phyloP scores from a whole-genome alignment of 1,139 yeast genomes.

The Spencermartinsiella ligniputridi region DNA sequence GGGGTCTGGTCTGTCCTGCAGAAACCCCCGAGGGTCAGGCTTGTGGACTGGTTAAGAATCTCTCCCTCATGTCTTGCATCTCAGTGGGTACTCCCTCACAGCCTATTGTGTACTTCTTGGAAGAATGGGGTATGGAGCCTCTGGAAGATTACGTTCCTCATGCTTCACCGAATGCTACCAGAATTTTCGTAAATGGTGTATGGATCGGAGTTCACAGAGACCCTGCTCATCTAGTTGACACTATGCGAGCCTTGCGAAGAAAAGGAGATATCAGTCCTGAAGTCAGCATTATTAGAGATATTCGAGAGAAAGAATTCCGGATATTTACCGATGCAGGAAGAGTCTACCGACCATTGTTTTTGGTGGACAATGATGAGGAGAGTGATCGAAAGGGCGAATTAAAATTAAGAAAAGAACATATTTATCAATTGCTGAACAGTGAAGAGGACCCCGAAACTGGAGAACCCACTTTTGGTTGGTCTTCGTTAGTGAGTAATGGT shows the following conservation, averaged over 20 bases:
- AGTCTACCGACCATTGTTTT: constrained; percentile 89
- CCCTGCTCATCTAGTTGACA: constrained; percentile 84
- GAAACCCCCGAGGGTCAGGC: constrained; percentile 99
- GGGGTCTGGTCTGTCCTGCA: constrained; percentile 99
- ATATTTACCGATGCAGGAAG: constrained; percentile 99
- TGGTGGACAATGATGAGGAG: constrained; percentile 76
- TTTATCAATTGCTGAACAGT: constrained; percentile 56
- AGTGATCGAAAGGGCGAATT: constrained; percentile 75
- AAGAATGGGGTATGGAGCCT: constrained; percentile 99
- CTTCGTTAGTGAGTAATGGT: constrained; percentile 77
- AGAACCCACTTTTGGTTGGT: constrained; percentile 66
- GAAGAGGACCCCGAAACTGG: constrained; percentile 48
- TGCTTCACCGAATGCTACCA: constrained; percentile 84
- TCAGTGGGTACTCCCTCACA: constrained; percentile 98
- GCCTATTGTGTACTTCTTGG: constrained; percentile 86
- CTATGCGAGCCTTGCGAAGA: constrained; percentile 89
- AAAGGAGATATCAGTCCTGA: constrained; percentile 95
- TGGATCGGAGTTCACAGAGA: constrained; percentile 99
- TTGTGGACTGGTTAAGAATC: constrained; percentile 95
- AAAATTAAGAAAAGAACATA: constrained; percentile 78
- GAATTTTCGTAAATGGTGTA: constrained; percentile 96
- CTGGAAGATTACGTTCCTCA: constrained; percentile 94
- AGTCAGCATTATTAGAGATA: constrained; percentile 94
- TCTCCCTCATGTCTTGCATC: constrained; percentile 94
- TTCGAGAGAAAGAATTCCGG: constrained; percentile 91